Base-by-base conservation (phyloP, 2,329 filamentous ascomycete species). In the Fusarium burgessii region DNA sequence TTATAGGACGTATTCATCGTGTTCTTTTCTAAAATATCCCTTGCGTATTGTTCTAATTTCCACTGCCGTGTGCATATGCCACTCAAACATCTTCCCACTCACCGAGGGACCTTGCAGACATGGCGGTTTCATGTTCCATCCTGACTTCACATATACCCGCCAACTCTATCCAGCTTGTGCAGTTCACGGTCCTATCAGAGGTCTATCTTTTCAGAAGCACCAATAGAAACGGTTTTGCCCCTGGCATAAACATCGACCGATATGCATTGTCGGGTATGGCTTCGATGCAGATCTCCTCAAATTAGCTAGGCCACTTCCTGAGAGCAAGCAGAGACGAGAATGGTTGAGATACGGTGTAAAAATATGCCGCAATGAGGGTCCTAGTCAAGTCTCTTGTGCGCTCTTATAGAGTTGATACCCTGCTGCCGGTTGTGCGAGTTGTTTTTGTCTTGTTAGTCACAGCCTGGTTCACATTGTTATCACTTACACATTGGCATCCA, bases 131-230 rank as follows among this genome's bases (percentile, higher is more conserved):
- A 58, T 55, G 47, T 59, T 15, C 14, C 43, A 62, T 65, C 61
- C 65, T 71, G 73, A 55, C 49, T 49, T 68, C 62, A 36, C 38
- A 15, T 46, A 49, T 38, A 68, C 50, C 66, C 46, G 58, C 58
- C 56, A 55, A 45, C 25, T 52, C 35, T 65, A 13, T 64, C 73
- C 73, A 76, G 73, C 73, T 73, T 65, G 63, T 67, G 72, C 70
- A 72, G 25, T 33, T 17, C 13, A 29, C 11, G 38, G 36, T n/a
- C 46, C 36, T 54, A 57, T 56, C 41, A 35, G 54, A 35, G 63
- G 58, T 57, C 54, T 51, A 61, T 47, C 38, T 32, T 20, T 20
- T 11, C 3, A 45, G 13, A 45, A 23, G 41, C 6, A 11, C 73
- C 73, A 75, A 74, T 75, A 8, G 42, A 32, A 36, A 14, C 20